A percentile compares a stretch with the other conserved stretches of the same genome.
These are phyloP conservation scores for Somion occarium DNA, from an alignment of 1,284 basidiomycete genomes.

Conservation along the genomic window DNA sequence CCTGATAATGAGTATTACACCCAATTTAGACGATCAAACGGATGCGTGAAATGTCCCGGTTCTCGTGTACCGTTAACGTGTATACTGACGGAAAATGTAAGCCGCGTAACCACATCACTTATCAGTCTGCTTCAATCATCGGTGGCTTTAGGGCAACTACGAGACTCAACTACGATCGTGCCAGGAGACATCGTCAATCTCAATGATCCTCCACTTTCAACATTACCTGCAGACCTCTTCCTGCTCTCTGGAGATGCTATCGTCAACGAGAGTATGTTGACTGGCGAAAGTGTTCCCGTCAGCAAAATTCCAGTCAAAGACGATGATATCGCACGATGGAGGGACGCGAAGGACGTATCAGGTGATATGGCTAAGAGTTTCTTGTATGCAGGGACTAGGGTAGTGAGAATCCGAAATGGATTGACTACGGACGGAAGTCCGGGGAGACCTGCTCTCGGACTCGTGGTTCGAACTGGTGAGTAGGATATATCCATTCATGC, in stretches of 20 bases:
- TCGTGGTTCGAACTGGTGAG: conserved; percentile 88
- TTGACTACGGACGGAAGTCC: conserved; percentile 48
- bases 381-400: conserved; percentile 88
- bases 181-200: conserved; percentile 94
- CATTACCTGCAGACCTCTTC: conserved; percentile 90
- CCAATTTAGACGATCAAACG: conserved; percentile 73
- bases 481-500: not conserved
- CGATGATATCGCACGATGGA: conserved; percentile 67
- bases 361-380: conserved; percentile 82
- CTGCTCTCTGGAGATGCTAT: conserved; percentile 95
- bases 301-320: conserved; percentile 80
- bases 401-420: conserved; percentile 84
- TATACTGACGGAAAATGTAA: conserved; percentile 73
- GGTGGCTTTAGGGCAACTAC: conserved; percentile 69
- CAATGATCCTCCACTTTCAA: conserved; percentile 67
- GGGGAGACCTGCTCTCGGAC: conserved; percentile 70
- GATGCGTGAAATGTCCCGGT: conserved; percentile 97
- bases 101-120: no score
- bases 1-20: not conserved
- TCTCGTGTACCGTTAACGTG: conserved; percentile 78
- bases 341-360: conserved; percentile 60
- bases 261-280: conserved; percentile 98
- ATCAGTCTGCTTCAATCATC: no score
- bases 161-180: conserved; percentile 80
- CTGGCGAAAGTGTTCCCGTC: conserved; percentile 93